Base-by-base conservation (phyloP, 352 stramenopile species). In the Phytophthora fragariae region DNA sequence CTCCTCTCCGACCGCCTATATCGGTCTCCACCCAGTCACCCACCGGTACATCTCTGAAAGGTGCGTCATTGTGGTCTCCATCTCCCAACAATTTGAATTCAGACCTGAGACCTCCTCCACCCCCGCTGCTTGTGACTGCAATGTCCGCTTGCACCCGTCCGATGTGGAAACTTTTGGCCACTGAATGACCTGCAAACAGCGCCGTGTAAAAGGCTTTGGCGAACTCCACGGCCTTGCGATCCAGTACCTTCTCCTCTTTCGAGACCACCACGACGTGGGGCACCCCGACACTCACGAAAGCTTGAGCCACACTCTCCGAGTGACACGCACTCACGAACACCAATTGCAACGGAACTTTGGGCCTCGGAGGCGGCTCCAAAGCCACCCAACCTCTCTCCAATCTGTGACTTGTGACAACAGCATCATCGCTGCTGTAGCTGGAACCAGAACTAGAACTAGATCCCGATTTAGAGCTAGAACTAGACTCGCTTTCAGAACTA, bases 261-360 rank as follows among this genome's bases (percentile, higher is more conserved):
- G 89, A 92, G 1, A 98, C 92, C 39, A 96, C 92, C 12, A 98
- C 88, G 2, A 98, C 93, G 54, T 98, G 93, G 2, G 90, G 90
- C 35, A 98, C 91, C 7, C 93, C 93, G 1, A 91, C 93, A 47
- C 83, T 82, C 57, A 97, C 93, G 60, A 98, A 98, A 0, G 93
- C 92, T 50, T 96, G 79, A 5, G 91, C 93, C 9, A 93, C 91
- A 63, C 82, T 90, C 61, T 98, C 89, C 21, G 91, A 97, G 73
- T 97, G 88, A 62, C 93, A 98, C 19, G 93, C 91, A 72, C 87
- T 97, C 47, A 98, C 85, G 56, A 98, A 96, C 35, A 97, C 92
- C 53, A 98, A 80, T 61, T 93, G 75, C 65, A 94, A 83, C 0
- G 85, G 83, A 12, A 83, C 77, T 33, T 70, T 79, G 1, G 83